phyloP scores from a whole-genome alignment of 2,329 filamentous ascomycete species.

The Penicillium sp. region DNA sequence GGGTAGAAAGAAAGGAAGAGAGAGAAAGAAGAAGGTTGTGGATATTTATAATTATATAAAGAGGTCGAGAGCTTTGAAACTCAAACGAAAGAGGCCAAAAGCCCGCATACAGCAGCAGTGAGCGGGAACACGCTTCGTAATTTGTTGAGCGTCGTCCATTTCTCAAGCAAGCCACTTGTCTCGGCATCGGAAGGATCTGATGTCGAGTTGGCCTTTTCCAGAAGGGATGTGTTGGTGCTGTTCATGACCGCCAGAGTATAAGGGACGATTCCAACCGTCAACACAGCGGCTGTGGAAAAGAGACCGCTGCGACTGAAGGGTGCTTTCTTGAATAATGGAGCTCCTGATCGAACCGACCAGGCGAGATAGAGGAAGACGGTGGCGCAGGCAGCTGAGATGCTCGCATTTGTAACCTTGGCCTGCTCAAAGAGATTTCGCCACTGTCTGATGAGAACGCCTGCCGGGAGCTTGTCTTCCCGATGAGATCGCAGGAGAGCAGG shows the following conservation, averaged over 20 bases:
- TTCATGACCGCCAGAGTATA: conserved; percentile 33
- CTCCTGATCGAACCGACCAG: conserved; percentile 23
- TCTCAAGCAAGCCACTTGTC: conserved; percentile 18
- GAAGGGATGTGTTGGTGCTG: conserved; percentile 28
- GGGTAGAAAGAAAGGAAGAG: no score
- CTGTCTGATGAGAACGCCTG: conserved; percentile 15
- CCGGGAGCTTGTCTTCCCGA: conserved; percentile 11
- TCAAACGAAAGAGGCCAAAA: conserved; percentile 16
- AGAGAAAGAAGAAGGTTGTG: no score
- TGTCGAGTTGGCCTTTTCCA: conserved; percentile 18
- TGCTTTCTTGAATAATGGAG: conserved; percentile 13
- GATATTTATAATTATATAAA: neutral
- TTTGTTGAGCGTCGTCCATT: conserved; percentile 23
- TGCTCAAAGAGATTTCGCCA: conserved; percentile 19
- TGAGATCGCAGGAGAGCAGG: conserved; percentile 27
- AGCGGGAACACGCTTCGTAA: conserved; percentile 23
- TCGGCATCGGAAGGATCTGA: conserved; percentile 10
- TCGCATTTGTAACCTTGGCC: conserved; percentile 27
- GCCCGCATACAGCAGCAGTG: conserved; percentile 15
- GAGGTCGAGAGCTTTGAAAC: neutral
- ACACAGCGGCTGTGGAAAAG: conserved; percentile 28
- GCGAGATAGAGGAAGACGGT: conserved; percentile 29
- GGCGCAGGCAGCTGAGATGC: conserved; percentile 22
- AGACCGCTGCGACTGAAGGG: conserved; percentile 11
- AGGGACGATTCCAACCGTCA: conserved; percentile 35